Percentiles rank a stretch among this genome's conserved stretches.
Conservation (phyloP, 2,329 filamentous ascomycete species). For the Xylariaceae sp. region DNA sequence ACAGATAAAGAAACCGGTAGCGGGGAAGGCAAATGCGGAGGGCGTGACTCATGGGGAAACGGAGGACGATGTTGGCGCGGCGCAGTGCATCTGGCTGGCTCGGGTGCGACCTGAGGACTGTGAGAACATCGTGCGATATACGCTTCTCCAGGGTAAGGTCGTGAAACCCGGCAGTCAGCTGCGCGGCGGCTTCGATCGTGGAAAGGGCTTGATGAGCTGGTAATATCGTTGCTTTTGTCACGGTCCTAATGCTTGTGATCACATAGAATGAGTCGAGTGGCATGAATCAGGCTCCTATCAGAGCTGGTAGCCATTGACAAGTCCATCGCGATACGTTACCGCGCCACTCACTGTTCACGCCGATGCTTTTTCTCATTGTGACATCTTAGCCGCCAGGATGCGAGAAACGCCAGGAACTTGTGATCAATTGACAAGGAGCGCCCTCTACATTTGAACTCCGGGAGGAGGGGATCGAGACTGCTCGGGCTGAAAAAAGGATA, state of each 20-base stretch:
- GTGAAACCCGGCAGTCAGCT: constrained; percentile 84
- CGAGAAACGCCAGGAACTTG: no score
- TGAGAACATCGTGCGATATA: constrained; percentile 85
- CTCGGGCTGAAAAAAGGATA: neutral
- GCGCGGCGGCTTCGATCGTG: constrained; percentile 83
- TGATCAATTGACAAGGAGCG: no score
- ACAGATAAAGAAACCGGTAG: constrained; percentile 28
- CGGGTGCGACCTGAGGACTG: constrained; percentile 82
- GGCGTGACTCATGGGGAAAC: constrained; percentile 31
- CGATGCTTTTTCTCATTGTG: no score
- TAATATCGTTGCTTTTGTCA: constrained; percentile 35
- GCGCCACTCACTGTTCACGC: no score
- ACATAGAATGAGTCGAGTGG: neutral
- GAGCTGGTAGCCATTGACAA: neutral
- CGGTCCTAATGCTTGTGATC: constrained; percentile 1
- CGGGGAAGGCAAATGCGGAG: constrained; percentile 25
- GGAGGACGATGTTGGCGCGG: constrained; percentile 52
- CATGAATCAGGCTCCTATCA: neutral
- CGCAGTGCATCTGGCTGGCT: constrained; percentile 90
- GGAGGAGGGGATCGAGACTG: no score
- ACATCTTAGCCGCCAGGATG: no score
- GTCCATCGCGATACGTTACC: no score
- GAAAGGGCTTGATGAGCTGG: constrained; percentile 81
- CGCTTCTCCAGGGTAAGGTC: constrained; percentile 86
- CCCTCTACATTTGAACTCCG: no score